Percentiles rank a stretch among this genome's conserved stretches.
Conservation (phyloP, 1,284 basidiomycete genomes). For the Sporisorium iseilematis-ciliati region DNA sequence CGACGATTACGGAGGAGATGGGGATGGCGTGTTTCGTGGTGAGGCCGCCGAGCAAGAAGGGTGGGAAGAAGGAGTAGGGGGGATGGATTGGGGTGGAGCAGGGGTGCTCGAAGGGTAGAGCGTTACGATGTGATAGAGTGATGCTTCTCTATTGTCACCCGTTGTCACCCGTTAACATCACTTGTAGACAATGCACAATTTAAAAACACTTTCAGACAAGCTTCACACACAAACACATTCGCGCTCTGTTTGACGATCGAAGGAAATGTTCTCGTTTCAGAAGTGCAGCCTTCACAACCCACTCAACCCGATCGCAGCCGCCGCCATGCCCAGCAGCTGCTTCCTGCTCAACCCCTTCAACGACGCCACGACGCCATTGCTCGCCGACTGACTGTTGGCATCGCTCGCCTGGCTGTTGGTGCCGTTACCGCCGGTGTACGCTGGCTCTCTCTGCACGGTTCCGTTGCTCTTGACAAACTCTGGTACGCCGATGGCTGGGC, state of each 20-base stretch:
- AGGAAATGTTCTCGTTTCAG: too few species aligned
- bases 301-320: constrained; percentile 5
- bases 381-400: constrained; percentile 1
- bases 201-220: too few species aligned
- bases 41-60: constrained; percentile 42
- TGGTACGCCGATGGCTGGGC: constrained; percentile 59
- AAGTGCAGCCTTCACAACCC: constrained; percentile 1
- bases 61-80: constrained; percentile 10
- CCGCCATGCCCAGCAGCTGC: neutral
- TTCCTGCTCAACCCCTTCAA: neutral
- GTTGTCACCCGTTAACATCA: too few species aligned
- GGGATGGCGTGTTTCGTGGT: constrained; percentile 56
- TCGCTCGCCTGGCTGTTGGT: constrained; percentile 36
- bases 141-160: too few species aligned
- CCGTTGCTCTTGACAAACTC: constrained; percentile 58
- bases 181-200: too few species aligned
- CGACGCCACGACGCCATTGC: neutral
- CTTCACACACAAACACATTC: too few species aligned
- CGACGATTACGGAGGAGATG: constrained; percentile 62
- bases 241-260: too few species aligned
- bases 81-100: neutral
- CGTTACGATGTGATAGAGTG: too few species aligned
- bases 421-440: constrained; percentile 62
- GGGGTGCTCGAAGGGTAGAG: too few species aligned
- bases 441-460: constrained; percentile 31